Evolutionary conservation across 768 basidiomycete genomes (phyloP).

Genomic region (Roridomyces roridus): DNA sequence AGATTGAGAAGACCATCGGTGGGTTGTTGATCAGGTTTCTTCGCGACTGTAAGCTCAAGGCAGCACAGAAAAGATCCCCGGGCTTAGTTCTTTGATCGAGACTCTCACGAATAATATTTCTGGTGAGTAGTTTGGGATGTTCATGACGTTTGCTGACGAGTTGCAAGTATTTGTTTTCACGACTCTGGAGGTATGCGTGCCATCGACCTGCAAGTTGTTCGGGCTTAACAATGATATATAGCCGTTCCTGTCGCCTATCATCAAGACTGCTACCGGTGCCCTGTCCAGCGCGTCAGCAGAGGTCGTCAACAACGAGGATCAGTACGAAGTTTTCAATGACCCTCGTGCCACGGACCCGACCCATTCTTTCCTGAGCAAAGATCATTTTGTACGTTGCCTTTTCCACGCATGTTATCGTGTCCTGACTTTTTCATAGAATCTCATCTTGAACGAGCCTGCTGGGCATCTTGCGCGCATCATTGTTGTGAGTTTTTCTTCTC

Average conservation of each 20-base stretch:
- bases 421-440: slow-evolving; percentile 51
- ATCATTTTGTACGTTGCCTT: slow-evolving; percentile 74
- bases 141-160: not conserved
- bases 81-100: slow-evolving; percentile 73
- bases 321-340: slow-evolving; percentile 89
- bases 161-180: slow-evolving; percentile 77
- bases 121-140: slow-evolving; percentile 42
- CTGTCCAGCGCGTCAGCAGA: slow-evolving; percentile 71
- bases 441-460: slow-evolving; percentile 85
- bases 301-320: slow-evolving; percentile 82
- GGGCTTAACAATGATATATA: slow-evolving; percentile 30
- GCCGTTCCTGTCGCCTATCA: slow-evolving; percentile 82
- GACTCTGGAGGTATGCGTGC: slow-evolving; percentile 70
- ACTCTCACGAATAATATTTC: slow-evolving; percentile 79
- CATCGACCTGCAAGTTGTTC: not conserved
- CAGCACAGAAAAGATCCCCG: slow-evolving; percentile 79
- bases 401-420: not conserved
- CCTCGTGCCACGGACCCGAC: slow-evolving; percentile 85
- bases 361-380: slow-evolving; percentile 88
- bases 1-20: slow-evolving; percentile 78
- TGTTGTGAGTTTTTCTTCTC: slow-evolving; percentile 49
- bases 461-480: slow-evolving; percentile 75
- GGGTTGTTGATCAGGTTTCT: slow-evolving; percentile 15
- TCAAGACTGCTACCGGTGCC: slow-evolving; percentile 71
- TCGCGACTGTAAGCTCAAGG: not conserved